Percentiles rank a stretch among this genome's conserved stretches.
Conservation (phyloP, 495 filamentous ascomycete genomes). For the Cercophora samala region DNA sequence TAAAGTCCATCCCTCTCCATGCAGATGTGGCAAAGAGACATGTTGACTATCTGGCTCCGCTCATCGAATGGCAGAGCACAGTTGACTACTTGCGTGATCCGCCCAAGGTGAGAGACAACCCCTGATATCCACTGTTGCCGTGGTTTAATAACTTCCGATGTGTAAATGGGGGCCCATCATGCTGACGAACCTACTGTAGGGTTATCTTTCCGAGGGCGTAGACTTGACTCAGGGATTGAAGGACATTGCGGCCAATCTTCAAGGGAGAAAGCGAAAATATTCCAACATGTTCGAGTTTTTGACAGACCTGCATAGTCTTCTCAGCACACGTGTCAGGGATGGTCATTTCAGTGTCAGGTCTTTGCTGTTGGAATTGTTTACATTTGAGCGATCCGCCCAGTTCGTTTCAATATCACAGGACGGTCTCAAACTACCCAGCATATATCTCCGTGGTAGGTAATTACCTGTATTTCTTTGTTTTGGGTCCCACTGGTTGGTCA, state of each 20-base stretch:
- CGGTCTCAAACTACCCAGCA: slow-evolving; percentile 11
- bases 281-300: slow-evolving; percentile 49
- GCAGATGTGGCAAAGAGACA: slow-evolving; percentile 14
- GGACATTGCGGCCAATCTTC: slow-evolving; percentile 29
- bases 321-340: slow-evolving; percentile 14
- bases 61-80: slow-evolving; percentile 36
- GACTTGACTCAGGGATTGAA: slow-evolving; percentile 42
- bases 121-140: too few relatives aligned
- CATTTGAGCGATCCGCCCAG: slow-evolving; percentile 9
- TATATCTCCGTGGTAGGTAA: slow-evolving; percentile 23
- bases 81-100: slow-evolving; percentile 44
- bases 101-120: slow-evolving; percentile 21
- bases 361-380: slow-evolving; percentile 20
- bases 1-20: slow-evolving; percentile 24
- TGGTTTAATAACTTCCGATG: too few relatives aligned
- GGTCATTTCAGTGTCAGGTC: slow-evolving; percentile 15
- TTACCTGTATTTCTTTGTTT: not conserved
- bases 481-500: not conserved
- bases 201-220: slow-evolving; percentile 38
- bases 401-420: slow-evolving; percentile 27
- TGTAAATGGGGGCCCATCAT: too few relatives aligned
- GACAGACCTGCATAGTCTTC: slow-evolving; percentile 28
- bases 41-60: slow-evolving; percentile 18
- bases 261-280: slow-evolving; percentile 24
- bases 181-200: not conserved